Conservation (phyloP, 371 early-diverging fungal species). For the Apophysomyces variabilis region DNA sequence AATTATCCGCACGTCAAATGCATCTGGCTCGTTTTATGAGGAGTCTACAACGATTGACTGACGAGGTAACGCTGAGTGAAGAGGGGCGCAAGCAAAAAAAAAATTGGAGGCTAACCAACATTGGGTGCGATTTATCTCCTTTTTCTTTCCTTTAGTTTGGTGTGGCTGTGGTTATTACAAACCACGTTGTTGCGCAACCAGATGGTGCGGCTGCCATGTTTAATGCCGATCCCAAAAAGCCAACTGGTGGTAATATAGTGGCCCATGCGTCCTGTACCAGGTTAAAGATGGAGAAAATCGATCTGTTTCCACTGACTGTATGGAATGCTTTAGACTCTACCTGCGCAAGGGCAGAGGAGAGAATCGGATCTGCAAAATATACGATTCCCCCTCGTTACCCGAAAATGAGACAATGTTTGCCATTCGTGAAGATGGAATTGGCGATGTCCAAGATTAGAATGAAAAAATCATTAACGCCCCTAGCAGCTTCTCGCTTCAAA, state of each 20-base stretch:
- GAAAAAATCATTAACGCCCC: background rate
- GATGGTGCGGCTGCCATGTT: slow-evolving; percentile 96
- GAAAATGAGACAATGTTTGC: slow-evolving; percentile 77
- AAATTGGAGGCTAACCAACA: too few species aligned
- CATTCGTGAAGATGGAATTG: slow-evolving; percentile 66
- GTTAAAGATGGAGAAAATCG: slow-evolving; percentile 30
- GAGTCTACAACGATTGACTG: slow-evolving; percentile 89
- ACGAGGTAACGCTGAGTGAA: slow-evolving; percentile 65
- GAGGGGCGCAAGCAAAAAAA: too few species aligned
- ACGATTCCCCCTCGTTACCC: slow-evolving; percentile 85
- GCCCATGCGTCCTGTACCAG: slow-evolving; percentile 95
- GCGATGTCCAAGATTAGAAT: slow-evolving; percentile 59
- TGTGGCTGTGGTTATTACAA: slow-evolving; percentile 98
- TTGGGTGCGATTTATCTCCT: too few species aligned
- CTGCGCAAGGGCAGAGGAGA: slow-evolving; percentile 86
- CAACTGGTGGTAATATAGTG: slow-evolving; percentile 99
- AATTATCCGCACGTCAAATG: slow-evolving; percentile 96
- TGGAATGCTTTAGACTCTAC: slow-evolving; percentile 53
- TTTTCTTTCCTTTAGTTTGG: slow-evolving; percentile 66
- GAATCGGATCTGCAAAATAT: slow-evolving; percentile 84
- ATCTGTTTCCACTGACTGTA: background rate
- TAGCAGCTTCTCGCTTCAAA: too few species aligned
- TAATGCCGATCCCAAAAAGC: slow-evolving; percentile 96
- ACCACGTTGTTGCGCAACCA: slow-evolving; percentile 98
- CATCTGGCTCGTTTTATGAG: slow-evolving; percentile 96